These are phyloP conservation scores for Aegilops bicornis DNA, from an alignment of 176 grass and related monocot species.

Conservation along the genomic window DNA sequence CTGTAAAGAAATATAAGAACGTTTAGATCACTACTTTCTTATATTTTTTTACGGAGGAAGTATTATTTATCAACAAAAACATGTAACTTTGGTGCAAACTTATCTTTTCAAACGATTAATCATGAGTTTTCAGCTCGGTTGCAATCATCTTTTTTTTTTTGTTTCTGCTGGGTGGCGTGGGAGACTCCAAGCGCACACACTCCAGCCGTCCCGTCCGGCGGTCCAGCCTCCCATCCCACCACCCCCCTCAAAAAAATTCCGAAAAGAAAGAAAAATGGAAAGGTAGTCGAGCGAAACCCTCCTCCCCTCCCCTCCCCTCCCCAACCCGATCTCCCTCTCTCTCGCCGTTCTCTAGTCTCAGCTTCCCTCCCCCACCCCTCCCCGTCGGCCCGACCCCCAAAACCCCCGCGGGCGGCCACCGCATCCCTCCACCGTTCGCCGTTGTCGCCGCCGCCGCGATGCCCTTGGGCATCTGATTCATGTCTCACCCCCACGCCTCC, in stretches of 20 bases:
- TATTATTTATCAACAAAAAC: too few relatives aligned
- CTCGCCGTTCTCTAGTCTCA: constrained; percentile 19
- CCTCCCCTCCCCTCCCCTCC: neutral
- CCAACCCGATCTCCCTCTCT: constrained; percentile 49
- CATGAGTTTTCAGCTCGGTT: neutral
- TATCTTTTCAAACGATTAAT: too few relatives aligned
- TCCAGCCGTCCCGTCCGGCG: neutral
- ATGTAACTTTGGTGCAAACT: too few relatives aligned
- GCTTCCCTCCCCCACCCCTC: neutral
- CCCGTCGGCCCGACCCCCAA: constrained; percentile 29
- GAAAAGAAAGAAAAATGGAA: neutral
- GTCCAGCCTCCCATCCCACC: neutral
- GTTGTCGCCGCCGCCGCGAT: neutral
- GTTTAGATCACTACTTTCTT: too few relatives aligned
- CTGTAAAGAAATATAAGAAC: too few relatives aligned
- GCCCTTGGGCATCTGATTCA: too few relatives aligned
- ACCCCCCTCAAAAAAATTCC: neutral
- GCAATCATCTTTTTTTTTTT: neutral
- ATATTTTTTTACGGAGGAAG: too few relatives aligned
- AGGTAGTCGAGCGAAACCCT: constrained; percentile 36
- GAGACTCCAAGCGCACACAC: neutral
- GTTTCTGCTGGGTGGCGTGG: neutral
- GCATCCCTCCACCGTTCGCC: neutral
- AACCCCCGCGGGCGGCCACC: constrained; percentile 34
- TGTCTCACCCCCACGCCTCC: constrained; percentile 50